Evolutionary conservation across 2,329 filamentous ascomycete genomes (phyloP), one percentile per base, ranked within the genome.

Genomic region (Alternaria hordeiaustralica): DNA sequence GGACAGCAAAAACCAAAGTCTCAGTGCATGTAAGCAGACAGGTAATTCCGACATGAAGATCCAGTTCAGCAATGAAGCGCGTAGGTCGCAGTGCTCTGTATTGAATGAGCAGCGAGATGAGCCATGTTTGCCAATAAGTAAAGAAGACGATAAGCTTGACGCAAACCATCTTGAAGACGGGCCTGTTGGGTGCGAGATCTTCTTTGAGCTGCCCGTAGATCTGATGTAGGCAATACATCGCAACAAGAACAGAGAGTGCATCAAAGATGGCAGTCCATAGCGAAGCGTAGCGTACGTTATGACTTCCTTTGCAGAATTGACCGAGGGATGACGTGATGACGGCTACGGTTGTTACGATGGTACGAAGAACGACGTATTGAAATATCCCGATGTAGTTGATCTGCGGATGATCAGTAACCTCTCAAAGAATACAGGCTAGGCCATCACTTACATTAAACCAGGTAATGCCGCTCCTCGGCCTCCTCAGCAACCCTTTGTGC

Each of bases 121-220:
- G 49, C 49, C 49, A 53, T 41, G 49, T 53, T 75, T 97, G 93
- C 93, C 93, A 97, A 80, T 96, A 96, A 36, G 90, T 94, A 70
- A 97, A 86, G 84, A 97, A 97, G 74, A 97, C 93, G 75, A 96
- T 93, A 26, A 96, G 86, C 80, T 97, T 97, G 81, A 97, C 96
- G 73, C 92, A 91, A 20, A 93, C 76, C 25, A 97, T 89, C 80
- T 97, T 97, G 68, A 95, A 80, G 69, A 95, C 91, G 0, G 93
- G 91, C 18, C 83, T 85, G 75, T 96, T 88, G 58, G 90, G 86
- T 8, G 86, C 84, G 25, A 97, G 85, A 62, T 92, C 87, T 1
- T 85, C 81, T 66, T 88, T 89, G 49, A 96, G 84, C 78, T 96
- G 92, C 28, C 92, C 79, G 79, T 97, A 97, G 79, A 96, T 96